Evolutionary conservation across 2,329 filamentous ascomycete genomes (phyloP).

Genomic region (Aureobasidium sp.): DNA sequence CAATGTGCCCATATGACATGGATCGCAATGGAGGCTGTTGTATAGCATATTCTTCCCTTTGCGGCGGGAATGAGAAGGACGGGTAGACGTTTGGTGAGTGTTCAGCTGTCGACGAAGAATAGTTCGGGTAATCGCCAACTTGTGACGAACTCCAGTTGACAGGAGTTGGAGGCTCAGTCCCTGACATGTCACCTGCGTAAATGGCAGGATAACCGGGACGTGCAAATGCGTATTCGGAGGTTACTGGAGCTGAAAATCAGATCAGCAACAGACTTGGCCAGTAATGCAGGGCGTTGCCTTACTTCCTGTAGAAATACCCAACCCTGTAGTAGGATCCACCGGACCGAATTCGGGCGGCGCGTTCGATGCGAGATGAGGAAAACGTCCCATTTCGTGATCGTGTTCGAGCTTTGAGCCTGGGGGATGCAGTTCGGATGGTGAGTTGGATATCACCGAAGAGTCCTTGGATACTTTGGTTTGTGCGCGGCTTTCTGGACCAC

Average conservation of each 20-base stretch:
- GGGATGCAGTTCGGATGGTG: constrained; percentile 16
- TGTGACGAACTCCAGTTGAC: constrained; percentile 10
- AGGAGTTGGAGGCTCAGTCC: constrained; percentile 2
- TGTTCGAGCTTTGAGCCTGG: constrained; percentile 11
- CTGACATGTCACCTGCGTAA: neutral
- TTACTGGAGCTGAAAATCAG: neutral
- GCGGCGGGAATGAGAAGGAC: neutral
- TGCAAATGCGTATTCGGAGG: constrained; percentile 9
- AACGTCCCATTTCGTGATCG: constrained; percentile 19
- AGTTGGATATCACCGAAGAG: constrained; percentile 19
- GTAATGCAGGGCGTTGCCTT: neutral
- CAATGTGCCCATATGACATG: constrained; percentile 20
- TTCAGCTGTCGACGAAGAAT: neutral
- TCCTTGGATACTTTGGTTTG: constrained; percentile 28
- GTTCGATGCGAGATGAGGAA: constrained; percentile 21
- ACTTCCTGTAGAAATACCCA: constrained; percentile 14
- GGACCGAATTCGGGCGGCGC: constrained; percentile 20
- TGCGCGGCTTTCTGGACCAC: constrained; percentile 49
- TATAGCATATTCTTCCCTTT: constrained; percentile 7
- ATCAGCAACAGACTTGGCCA: neutral
- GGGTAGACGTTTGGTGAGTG: constrained; percentile 8
- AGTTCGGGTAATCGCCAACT: constrained; percentile 17
- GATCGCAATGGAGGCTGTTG: constrained; percentile 19
- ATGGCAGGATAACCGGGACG: constrained; percentile 5
- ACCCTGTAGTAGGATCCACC: constrained; percentile 18